Evolutionary conservation across 768 basidiomycete genomes (phyloP).

Genomic region (Boletus coccyginus): DNA sequence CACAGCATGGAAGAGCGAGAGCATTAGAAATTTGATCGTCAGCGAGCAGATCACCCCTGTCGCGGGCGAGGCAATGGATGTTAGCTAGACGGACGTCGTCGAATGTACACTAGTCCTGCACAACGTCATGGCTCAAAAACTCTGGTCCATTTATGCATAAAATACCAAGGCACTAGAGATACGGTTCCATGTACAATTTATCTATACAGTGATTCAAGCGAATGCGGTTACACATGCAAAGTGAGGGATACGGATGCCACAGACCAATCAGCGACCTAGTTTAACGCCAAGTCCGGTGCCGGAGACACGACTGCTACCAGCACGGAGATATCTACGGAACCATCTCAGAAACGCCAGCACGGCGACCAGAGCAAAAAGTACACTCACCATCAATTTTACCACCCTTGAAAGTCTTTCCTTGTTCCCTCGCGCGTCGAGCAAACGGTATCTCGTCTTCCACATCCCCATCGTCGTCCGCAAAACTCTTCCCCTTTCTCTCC

Average conservation of each 20-base stretch:
- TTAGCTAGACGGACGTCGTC: constrained; percentile 44
- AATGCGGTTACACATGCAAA: constrained; percentile 24
- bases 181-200: constrained; percentile 20
- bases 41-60: constrained; percentile 62
- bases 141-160: constrained; percentile 7
- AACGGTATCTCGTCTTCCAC: constrained; percentile 71
- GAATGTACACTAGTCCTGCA: constrained; percentile 3
- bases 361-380: neutral
- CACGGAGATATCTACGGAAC: constrained; percentile 56
- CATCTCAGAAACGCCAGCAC: neutral
- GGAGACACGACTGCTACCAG: constrained; percentile 64
- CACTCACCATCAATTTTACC: constrained; percentile 82
- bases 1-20: constrained; percentile 85
- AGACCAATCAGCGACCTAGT: constrained; percentile 6
- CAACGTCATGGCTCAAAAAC: neutral
- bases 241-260: constrained; percentile 13
- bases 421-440: constrained; percentile 72
- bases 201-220: constrained; percentile 22
- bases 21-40: constrained; percentile 66
- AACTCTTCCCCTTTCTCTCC: constrained; percentile 39
- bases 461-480: constrained; percentile 23
- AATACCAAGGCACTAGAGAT: constrained; percentile 4
- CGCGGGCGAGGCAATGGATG: constrained; percentile 77
- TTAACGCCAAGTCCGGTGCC: constrained; percentile 25
- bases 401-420: constrained; percentile 68